These are phyloP conservation scores for Corynascus novoguineensis DNA, from an alignment of 495 filamentous ascomycete genomes.

Conservation along the genomic window DNA sequence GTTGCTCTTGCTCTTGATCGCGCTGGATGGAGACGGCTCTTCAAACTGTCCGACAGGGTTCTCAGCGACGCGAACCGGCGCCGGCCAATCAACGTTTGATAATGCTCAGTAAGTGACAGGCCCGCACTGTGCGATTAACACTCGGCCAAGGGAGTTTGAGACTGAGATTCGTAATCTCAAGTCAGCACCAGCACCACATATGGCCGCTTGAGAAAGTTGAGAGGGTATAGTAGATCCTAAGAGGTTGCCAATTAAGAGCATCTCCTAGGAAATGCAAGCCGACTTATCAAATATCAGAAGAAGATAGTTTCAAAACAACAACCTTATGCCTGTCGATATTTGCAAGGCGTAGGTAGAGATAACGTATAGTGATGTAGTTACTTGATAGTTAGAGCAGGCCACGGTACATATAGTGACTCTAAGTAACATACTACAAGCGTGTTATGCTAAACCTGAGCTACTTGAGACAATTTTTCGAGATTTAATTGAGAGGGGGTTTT, in stretches of 20 bases:
- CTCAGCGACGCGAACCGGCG: background rate
- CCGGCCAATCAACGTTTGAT: constrained; percentile 10
- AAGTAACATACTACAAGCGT: background rate
- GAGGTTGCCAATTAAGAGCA: too few species aligned
- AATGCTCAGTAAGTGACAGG: background rate
- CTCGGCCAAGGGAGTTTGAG: background rate
- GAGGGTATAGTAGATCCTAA: too few species aligned
- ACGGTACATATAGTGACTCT: background rate
- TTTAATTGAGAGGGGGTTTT: background rate
- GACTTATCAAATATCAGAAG: too few species aligned
- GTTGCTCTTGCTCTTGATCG: background rate
- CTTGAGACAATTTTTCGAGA: background rate
- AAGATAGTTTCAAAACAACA: too few species aligned
- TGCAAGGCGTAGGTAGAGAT: too few species aligned
- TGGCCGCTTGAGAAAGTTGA: background rate
- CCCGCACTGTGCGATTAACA: background rate
- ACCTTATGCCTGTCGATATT: too few species aligned
- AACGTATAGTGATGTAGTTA: too few species aligned
- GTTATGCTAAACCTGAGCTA: background rate
- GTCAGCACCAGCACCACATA: too few species aligned
- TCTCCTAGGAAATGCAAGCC: too few species aligned
- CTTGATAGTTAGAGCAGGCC: too few species aligned
- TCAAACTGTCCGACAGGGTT: constrained; percentile 5
- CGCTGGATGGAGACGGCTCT: background rate
- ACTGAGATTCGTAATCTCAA: background rate